phyloP scores from a whole-genome alignment of 352 stramenopile species.

The Pythium phragmitis region DNA sequence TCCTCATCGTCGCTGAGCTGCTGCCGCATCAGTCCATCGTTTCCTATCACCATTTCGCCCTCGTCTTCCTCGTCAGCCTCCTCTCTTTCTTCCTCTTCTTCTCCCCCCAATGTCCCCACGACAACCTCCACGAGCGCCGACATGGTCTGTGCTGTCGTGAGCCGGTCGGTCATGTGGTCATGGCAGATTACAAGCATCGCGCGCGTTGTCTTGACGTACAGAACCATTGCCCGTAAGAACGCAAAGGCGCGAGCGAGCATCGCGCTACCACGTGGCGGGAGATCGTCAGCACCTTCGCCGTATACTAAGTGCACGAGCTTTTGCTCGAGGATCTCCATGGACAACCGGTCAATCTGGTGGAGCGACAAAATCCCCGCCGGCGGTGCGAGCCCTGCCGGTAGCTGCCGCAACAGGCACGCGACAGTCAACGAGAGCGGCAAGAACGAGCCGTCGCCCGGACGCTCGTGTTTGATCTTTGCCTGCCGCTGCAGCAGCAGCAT shows the following conservation, averaged over 20 bases:
- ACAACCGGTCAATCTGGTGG: conserved; percentile 43
- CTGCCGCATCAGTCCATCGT: not conserved
- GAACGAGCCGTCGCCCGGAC: conserved; percentile 44
- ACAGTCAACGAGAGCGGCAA: conserved; percentile 47
- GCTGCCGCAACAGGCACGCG: conserved; percentile 45
- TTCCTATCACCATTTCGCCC: not conserved
- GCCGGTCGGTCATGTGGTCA: conserved; percentile 35
- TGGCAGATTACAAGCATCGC: conserved; percentile 43
- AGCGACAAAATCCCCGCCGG: conserved; percentile 35
- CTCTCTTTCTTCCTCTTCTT: not conserved
- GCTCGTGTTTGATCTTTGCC: conserved; percentile 40
- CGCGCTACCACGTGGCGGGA: conserved; percentile 26
- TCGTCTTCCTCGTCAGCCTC: not conserved
- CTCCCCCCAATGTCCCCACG: conserved; percentile 5
- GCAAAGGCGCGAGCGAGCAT: conserved; percentile 27
- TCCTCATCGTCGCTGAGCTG: conserved; percentile 2
- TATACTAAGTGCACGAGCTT: conserved; percentile 21
- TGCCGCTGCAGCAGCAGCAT: conserved; percentile 56
- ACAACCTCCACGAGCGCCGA: conserved; percentile 32
- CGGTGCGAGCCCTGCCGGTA: conserved; percentile 42
- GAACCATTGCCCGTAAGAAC: conserved; percentile 37
- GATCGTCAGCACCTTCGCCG: not conserved
- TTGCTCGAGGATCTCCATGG: conserved; percentile 30
- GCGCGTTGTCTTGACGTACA: conserved; percentile 41
- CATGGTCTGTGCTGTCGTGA: conserved; percentile 32